A percentile compares a stretch with the other conserved stretches of the same genome.
Conservation (phyloP, 2,329 filamentous ascomycete genomes). For the Neofusicoccum parvum region DNA sequence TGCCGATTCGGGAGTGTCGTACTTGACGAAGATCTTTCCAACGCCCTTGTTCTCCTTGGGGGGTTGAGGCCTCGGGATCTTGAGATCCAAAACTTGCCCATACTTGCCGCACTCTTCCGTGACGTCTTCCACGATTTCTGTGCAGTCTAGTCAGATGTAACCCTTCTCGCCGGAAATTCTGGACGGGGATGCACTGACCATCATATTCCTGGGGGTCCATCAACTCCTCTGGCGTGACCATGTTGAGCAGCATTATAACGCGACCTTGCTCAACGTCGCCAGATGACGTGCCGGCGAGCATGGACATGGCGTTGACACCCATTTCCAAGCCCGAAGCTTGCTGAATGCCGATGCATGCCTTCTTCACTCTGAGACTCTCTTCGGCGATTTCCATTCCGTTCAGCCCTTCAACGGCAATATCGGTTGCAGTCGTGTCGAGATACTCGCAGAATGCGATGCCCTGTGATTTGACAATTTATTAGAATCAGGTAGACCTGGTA, state of each 20-base stretch:
- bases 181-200: slow-evolving; percentile 57
- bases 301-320: slow-evolving; percentile 95
- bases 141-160: slow-evolving; percentile 33
- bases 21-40: slow-evolving; percentile 98
- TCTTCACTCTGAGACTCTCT: slow-evolving; percentile 78
- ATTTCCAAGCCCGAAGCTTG: slow-evolving; percentile 91
- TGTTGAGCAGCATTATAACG: slow-evolving; percentile 92
- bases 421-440: slow-evolving; percentile 72
- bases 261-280: slow-evolving; percentile 76
- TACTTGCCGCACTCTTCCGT: slow-evolving; percentile 92
- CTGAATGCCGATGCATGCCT: slow-evolving; percentile 91
- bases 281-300: slow-evolving; percentile 88
- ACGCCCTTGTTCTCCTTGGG: slow-evolving; percentile 85
- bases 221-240: slow-evolving; percentile 95
- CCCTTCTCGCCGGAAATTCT: slow-evolving; percentile 5
- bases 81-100: slow-evolving; percentile 81
- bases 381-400: slow-evolving; percentile 94
- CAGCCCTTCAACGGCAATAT: slow-evolving; percentile 84
- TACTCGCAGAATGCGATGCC: slow-evolving; percentile 98
- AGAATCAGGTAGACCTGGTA: slow-evolving; percentile 20
- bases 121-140: slow-evolving; percentile 96
- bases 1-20: slow-evolving; percentile 74
- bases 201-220: slow-evolving; percentile 95
- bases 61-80: slow-evolving; percentile 84
- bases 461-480: slow-evolving; percentile 46